Percentiles rank a stretch among this genome's conserved stretches.
phyloP scores from a whole-genome alignment of 148 eudicot genomes.

The Polygonum aviculare region DNA sequence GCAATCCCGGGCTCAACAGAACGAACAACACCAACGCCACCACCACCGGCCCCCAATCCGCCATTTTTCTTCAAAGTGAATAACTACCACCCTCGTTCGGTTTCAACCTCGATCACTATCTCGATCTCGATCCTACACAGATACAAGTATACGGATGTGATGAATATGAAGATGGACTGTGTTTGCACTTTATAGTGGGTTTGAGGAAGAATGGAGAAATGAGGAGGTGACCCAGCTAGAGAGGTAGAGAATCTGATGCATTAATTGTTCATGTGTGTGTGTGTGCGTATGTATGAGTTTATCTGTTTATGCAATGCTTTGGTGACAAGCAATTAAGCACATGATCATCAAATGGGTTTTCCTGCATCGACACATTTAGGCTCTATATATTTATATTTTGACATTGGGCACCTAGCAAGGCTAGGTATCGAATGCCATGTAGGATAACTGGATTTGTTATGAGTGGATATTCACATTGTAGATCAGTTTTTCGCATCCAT shows the following conservation, averaged over 20 bases:
- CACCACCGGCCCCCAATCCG: conserved; percentile 65
- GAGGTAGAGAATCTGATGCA: conserved; percentile 3
- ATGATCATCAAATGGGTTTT: not conserved
- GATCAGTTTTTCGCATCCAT: too few relatives aligned
- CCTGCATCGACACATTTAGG: not conserved
- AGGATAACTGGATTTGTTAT: not conserved
- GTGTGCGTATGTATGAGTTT: not conserved
- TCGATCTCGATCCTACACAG: not conserved
- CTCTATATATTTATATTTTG: not conserved
- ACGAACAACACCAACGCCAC: conserved; percentile 52
- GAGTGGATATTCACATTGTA: too few relatives aligned
- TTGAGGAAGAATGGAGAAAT: not conserved
- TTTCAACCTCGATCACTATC: too few relatives aligned
- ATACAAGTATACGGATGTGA: not conserved
- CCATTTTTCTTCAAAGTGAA: not conserved
- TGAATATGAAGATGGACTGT: not conserved
- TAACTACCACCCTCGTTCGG: not conserved
- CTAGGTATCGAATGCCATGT: not conserved
- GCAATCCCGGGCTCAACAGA: conserved; percentile 43
- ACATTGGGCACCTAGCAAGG: not conserved
- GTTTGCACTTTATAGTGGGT: not conserved
- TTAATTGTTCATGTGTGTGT: not conserved
- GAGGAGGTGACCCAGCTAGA: conserved; percentile 8
- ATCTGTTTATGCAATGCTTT: not conserved
- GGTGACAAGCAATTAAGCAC: conserved; percentile 1